Evolutionary conservation across 768 basidiomycete species (phyloP).

Genomic region (Lentinula aciculospora): DNA sequence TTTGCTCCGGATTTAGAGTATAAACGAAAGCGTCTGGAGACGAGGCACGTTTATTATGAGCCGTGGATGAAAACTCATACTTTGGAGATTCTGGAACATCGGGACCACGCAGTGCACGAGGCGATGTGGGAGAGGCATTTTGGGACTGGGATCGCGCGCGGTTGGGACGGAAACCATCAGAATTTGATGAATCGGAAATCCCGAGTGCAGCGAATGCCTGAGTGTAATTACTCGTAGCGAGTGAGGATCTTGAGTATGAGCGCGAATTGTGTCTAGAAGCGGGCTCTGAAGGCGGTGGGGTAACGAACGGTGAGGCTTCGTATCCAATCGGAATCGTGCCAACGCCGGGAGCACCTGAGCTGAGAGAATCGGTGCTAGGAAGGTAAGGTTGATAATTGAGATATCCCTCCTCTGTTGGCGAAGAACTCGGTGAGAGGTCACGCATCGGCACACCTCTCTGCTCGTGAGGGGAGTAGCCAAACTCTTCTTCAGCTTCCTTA

Average conservation of each 20-base stretch:
- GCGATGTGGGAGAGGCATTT: neutral
- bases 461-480: neutral
- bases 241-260: neutral
- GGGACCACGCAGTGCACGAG: neutral
- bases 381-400: neutral
- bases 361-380: neutral
- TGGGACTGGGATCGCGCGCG: neutral
- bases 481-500: neutral
- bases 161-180: neutral
- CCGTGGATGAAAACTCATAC: neutral
- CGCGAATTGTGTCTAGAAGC: slow-evolving; percentile 2
- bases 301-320: slow-evolving; percentile 2
- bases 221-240: neutral
- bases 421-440: slow-evolving; percentile 1
- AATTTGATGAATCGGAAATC: neutral
- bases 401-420: neutral
- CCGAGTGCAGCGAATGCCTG: slow-evolving; percentile 4
- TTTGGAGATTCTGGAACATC: neutral
- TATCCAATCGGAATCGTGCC: neutral
- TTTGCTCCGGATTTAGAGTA: neutral
- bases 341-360: neutral
- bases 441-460: slow-evolving; percentile 3
- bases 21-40: slow-evolving; percentile 5
- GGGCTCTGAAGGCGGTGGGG: slow-evolving; percentile 3
- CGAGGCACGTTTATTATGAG: slow-evolving; percentile 1